Base-by-base conservation (phyloP, 2,329 filamentous ascomycete genomes). In the Botrytis pseudocinerea region DNA sequence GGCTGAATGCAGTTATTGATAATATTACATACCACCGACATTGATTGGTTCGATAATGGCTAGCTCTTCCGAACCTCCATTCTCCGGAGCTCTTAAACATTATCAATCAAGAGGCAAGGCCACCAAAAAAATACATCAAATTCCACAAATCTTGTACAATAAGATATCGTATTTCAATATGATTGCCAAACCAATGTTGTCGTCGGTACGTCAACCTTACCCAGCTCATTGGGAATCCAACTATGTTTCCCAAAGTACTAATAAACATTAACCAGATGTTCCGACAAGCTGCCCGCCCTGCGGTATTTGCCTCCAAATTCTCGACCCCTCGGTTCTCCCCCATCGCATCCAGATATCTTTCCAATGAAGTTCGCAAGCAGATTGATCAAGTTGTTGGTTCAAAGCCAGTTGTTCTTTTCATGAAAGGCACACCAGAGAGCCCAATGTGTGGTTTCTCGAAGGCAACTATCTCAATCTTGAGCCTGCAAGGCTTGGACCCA, bases 391-490 rank as follows among this genome's bases (percentile, higher is more conserved):
- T 95, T 46, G 91, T 99, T 25, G 87, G 85, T 38, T 95, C 94
- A 0, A 92, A 95, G 0, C 95, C 95, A 2, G 95, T 99, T 0
- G 96, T 99, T 1, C 87, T 99, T 73, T 99, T 99, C 87, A 99
- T 99, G 96, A 99, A 99, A 86, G 96, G 96, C 74, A 98, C 96
- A 1, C 96, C 96, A 73, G 95, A 98, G 85, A 93, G 90, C 75
- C 96, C 96, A 32, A 95, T 98, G 83, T 99, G 96, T 84, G 96
- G 96, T 63, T 99, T 98, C 87, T 98, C 95, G 74, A 90, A 95
- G 79, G 95, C 95, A 71, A 94, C 89, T 82, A 97, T 99, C 82
- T 95, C 98, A 86, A 95, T 99, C 79, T 87, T 99, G 76, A 94
- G 95, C 73, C 84, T 98, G 80, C 95, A 99, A 85, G 96, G 96